Conservation (phyloP, 2,329 filamentous ascomycete genomes). For the Macrophomina tecta region DNA sequence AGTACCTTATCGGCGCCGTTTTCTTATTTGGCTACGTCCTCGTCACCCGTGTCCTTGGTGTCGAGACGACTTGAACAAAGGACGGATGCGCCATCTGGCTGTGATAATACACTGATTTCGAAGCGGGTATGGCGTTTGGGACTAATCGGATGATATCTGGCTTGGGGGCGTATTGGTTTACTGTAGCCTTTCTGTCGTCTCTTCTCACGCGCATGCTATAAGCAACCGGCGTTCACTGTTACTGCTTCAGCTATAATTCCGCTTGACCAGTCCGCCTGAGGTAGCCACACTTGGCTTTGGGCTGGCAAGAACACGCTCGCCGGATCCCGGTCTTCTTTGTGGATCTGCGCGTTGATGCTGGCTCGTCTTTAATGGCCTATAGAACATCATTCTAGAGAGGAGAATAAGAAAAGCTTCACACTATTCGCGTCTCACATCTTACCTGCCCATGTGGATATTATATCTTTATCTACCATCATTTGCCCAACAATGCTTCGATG, state of each 20-base stretch:
- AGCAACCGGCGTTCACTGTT: slow-evolving; percentile 21
- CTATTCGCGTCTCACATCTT: neutral
- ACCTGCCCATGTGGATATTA: neutral
- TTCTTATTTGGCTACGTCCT: slow-evolving; percentile 83
- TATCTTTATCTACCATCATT: neutral
- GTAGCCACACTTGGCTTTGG: neutral
- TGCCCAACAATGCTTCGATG: no score
- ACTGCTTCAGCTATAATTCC: neutral
- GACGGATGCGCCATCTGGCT: neutral
- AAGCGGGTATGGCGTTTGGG: slow-evolving; percentile 13
- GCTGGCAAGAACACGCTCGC: neutral
- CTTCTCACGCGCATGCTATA: slow-evolving; percentile 14
- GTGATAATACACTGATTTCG: slow-evolving; percentile 6
- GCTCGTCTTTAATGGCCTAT: neutral
- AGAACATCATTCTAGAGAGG: slow-evolving; percentile 6
- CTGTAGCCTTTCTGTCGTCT: neutral
- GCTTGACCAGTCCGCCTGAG: neutral
- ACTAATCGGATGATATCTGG: slow-evolving; percentile 8
- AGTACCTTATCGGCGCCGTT: slow-evolving; percentile 72
- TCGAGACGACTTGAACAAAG: slow-evolving; percentile 37
- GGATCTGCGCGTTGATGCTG: neutral
- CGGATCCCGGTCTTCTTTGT: neutral
- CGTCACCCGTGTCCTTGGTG: slow-evolving; percentile 74
- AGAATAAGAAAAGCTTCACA: slow-evolving; percentile 9
- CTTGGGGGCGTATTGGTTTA: slow-evolving; percentile 14